Conservation (phyloP, 345 rosid genomes). For the Isatis tinctoria region DNA sequence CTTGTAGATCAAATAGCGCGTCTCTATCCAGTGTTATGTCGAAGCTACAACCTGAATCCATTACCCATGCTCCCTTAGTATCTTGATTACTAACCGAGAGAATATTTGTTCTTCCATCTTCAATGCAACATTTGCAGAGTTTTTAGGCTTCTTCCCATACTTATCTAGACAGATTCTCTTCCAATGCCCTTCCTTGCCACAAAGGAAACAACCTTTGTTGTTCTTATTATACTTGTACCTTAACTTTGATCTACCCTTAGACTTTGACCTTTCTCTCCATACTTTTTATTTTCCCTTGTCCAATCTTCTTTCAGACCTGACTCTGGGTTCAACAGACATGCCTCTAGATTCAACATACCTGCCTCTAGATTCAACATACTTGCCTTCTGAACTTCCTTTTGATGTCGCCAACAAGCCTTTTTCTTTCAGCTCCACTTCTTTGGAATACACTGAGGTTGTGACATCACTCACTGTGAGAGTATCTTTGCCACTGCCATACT, state of each 20-base stretch:
- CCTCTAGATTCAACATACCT: too few species aligned
- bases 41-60: background rate
- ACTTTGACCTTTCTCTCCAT: background rate
- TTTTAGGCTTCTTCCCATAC: background rate
- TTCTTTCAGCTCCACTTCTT: background rate
- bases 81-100: background rate
- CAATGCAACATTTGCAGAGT: background rate
- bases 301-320: background rate
- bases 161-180: background rate
- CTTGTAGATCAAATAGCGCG: background rate
- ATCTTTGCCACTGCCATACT: background rate
- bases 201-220: background rate
- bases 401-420: background rate
- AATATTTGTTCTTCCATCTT: background rate
- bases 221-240: background rate
- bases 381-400: background rate
- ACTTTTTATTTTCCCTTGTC: background rate
- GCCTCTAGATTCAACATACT: background rate
- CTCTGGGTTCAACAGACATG: background rate
- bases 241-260: background rate
- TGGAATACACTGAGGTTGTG: background rate
- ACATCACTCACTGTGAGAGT: background rate
- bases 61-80: background rate
- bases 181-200: background rate
- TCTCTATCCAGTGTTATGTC: background rate